Evolutionary conservation across 2,329 filamentous ascomycete species (phyloP).

Genomic region (Sporothrix schenckii): DNA sequence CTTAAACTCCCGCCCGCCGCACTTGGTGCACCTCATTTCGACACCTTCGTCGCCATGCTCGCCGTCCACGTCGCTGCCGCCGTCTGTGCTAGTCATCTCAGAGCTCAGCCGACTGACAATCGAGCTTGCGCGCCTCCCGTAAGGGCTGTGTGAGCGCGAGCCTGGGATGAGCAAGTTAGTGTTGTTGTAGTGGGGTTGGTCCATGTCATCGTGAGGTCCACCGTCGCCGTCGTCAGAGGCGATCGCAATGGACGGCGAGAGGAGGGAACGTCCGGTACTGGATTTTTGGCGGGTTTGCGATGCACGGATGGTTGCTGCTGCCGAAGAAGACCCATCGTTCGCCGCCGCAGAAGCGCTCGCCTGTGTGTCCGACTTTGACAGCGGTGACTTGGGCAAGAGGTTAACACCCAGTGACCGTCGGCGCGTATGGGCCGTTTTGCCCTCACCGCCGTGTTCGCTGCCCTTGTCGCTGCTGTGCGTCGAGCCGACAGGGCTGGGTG

Average conservation of each 20-base stretch:
- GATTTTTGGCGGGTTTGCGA: conserved; percentile 9
- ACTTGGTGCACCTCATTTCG: conserved; percentile 59
- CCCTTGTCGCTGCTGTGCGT: background rate
- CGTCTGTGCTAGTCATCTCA: conserved; percentile 51
- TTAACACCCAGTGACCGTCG: conserved; percentile 35
- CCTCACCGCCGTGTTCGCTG: background rate
- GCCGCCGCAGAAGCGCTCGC: background rate
- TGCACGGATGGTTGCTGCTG: background rate
- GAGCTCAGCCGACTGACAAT: conserved; percentile 61
- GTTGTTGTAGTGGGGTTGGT: background rate
- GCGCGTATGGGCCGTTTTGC: conserved; percentile 5
- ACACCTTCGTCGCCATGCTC: conserved; percentile 33
- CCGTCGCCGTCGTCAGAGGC: conserved; percentile 18
- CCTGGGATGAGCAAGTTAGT: background rate
- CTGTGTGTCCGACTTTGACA: conserved; percentile 27
- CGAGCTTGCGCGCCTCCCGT: conserved; percentile 42
- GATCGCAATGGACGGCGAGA: conserved; percentile 24
- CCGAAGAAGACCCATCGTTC: background rate
- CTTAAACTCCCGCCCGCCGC: conserved; percentile 64
- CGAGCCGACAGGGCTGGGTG: conserved; percentile 7
- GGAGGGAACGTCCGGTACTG: background rate
- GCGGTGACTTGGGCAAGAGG: conserved; percentile 33
- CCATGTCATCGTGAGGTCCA: conserved; percentile 1
- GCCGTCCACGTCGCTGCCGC: conserved; percentile 34
- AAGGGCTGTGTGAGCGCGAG: conserved; percentile 19